Conservation (phyloP, 441 rosid genomes). For the Hura crepitans region DNA sequence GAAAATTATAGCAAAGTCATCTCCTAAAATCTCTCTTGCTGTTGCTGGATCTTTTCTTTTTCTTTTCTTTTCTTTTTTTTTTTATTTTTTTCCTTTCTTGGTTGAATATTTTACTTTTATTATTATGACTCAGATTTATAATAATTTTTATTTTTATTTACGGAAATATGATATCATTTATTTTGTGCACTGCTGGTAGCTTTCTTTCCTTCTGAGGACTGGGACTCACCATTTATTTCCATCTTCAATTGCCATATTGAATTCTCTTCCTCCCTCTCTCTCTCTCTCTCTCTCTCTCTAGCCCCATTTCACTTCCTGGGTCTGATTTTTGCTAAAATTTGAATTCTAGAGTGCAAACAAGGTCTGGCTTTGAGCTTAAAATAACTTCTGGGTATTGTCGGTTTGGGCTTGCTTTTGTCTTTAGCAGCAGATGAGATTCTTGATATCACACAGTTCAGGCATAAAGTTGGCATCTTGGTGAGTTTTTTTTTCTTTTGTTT, state of each 20-base stretch:
- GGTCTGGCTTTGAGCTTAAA: not conserved
- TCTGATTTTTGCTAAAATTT: too few relatives aligned
- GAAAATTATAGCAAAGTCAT: not conserved
- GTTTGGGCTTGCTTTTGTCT: slow-evolving; percentile 19
- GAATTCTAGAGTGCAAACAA: not conserved
- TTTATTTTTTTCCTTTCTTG: not conserved
- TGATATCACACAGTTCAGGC: slow-evolving; percentile 12
- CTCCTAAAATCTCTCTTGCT: not conserved
- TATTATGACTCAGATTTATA: slow-evolving; percentile 2
- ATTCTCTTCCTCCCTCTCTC: slow-evolving; percentile 17
- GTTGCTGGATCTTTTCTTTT: too few relatives aligned
- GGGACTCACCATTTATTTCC: slow-evolving; percentile 28
- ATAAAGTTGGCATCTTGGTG: slow-evolving; percentile 33
- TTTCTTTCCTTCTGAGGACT: slow-evolving; percentile 27
- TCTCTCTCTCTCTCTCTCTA: slow-evolving; percentile 1
- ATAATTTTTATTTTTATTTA: not conserved
- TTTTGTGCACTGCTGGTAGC: slow-evolving; percentile 23
- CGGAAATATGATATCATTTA: slow-evolving; percentile 30
- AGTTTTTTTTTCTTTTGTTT: slow-evolving; percentile 23
- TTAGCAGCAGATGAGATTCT: slow-evolving; percentile 25
- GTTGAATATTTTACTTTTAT: not conserved
- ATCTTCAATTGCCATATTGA: slow-evolving; percentile 21
- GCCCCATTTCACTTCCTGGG: slow-evolving; percentile 30
- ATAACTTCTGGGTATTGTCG: slow-evolving; percentile 11
- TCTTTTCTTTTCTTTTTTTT: not conserved